These are phyloP conservation scores for Ustilago esculenta DNA, from an alignment of 1,284 basidiomycete species.

Conservation along the genomic window DNA sequence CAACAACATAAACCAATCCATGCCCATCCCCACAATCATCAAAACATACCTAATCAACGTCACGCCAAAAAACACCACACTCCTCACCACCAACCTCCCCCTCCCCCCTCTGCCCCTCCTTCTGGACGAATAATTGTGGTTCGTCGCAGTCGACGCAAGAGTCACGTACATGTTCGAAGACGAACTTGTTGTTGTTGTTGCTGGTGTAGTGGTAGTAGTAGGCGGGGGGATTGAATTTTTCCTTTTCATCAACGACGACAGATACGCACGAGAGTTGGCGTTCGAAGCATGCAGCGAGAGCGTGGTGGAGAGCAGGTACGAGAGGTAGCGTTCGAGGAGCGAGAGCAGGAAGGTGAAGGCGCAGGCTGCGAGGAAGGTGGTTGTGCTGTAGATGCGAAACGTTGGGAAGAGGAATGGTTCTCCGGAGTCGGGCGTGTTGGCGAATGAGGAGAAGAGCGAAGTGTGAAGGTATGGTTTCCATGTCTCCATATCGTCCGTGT, in stretches of 20 bases:
- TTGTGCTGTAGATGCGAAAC: slow-evolving; percentile 21
- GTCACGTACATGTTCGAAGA: no score
- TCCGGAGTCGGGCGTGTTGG: not conserved
- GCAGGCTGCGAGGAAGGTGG: slow-evolving; percentile 19
- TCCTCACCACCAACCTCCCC: slow-evolving; percentile 1
- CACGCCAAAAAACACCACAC: slow-evolving; percentile 11
- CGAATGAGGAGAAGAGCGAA: slow-evolving; percentile 14
- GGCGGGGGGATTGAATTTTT: slow-evolving; percentile 1
- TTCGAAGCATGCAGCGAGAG: slow-evolving; percentile 6
- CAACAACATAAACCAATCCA: slow-evolving; percentile 43
- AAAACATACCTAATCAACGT: slow-evolving; percentile 29
- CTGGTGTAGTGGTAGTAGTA: no score
- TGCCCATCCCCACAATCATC: slow-evolving; percentile 46
- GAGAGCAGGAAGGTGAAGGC: slow-evolving; percentile 10
- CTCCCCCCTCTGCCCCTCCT: no score
- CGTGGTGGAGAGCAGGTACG: not conserved
- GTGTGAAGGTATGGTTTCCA: slow-evolving; percentile 48
- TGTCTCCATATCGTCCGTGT: slow-evolving; percentile 7
- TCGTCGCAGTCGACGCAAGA: no score
- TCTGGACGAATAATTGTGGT: no score
- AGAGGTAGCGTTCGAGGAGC: slow-evolving; percentile 15
- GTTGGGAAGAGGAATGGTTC: slow-evolving; percentile 36
- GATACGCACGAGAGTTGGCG: no score
- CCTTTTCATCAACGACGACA: no score
- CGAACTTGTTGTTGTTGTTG: no score